Evolutionary conservation across 1,284 basidiomycete species (phyloP).

Genomic region (Ceratobasidium sp.): DNA sequence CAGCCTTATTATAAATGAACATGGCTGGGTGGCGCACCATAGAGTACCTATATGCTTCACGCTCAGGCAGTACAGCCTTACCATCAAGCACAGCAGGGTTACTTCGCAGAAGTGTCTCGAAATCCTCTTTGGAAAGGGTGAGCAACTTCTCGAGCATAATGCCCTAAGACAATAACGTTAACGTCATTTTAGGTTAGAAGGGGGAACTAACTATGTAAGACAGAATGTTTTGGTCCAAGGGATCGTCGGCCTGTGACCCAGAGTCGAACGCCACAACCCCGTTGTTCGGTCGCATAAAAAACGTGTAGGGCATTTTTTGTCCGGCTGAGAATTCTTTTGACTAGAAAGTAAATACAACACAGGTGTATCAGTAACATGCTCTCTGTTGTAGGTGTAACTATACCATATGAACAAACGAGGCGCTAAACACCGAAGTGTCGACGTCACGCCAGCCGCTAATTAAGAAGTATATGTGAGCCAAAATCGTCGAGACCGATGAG

Average conservation of each 20-base stretch:
- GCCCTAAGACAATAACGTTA: conserved; percentile 65
- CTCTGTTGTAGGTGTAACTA: conserved; percentile 49
- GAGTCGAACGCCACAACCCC: conserved; percentile 87
- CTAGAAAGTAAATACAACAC: conserved; percentile 56
- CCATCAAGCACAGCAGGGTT: conserved; percentile 52
- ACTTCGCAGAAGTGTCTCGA: conserved; percentile 71
- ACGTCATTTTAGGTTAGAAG: neutral
- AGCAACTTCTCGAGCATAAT: conserved; percentile 91
- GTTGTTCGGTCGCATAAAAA: conserved; percentile 70
- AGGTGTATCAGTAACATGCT: conserved; percentile 26
- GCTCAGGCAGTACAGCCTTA: conserved; percentile 49
- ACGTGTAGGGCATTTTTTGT: conserved; percentile 82
- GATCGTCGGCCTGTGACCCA: conserved; percentile 60
- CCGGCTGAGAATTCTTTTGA: conserved; percentile 79
- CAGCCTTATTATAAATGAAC: neutral
- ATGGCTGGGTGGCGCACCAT: conserved; percentile 64
- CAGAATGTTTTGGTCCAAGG: conserved; percentile 77
- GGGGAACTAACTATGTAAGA: conserved; percentile 74
- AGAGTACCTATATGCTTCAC: conserved; percentile 86
- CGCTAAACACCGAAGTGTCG: conserved; percentile 70
- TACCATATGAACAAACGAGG: conserved; percentile 73
- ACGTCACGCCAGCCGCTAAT: conserved; percentile 74
- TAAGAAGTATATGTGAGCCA: conserved; percentile 91
- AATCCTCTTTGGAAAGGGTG: conserved; percentile 75
- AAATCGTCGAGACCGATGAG: conserved; percentile 87